Evolutionary conservation across 371 early-diverging fungal genomes (phyloP).

Genomic region (Phascolomyces articulosus): DNA sequence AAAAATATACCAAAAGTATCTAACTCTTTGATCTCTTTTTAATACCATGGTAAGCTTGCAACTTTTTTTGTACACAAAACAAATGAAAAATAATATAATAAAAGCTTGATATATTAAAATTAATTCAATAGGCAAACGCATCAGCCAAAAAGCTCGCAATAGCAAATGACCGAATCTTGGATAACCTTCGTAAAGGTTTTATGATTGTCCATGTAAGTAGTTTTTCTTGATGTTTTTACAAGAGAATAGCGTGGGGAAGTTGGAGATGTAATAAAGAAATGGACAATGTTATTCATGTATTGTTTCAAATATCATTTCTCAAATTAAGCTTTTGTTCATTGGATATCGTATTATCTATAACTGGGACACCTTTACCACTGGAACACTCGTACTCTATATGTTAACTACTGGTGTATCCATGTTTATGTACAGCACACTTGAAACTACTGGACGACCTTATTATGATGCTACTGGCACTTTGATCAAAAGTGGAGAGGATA

Average conservation of each 20-base stretch:
- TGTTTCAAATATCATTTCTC: too few species aligned
- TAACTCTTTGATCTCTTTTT: neutral
- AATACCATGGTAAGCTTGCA: neutral
- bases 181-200: conserved; percentile 62
- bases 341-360: conserved; percentile 60
- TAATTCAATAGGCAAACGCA: conserved; percentile 66
- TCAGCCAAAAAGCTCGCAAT: conserved; percentile 77
- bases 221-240: neutral
- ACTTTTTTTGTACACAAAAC: neutral
- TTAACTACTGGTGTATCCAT: conserved; percentile 54
- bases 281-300: neutral
- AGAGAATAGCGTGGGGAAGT: neutral
- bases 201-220: conserved; percentile 66
- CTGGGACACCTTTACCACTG: conserved; percentile 54
- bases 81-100: neutral
- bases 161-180: conserved; percentile 64
- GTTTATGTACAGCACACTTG: conserved; percentile 55
- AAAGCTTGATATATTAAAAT: too few species aligned
- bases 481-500: conserved; percentile 71
- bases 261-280: neutral
- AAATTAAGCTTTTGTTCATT: conserved; percentile 55
- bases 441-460: conserved; percentile 56
- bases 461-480: conserved; percentile 62
- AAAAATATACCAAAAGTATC: neutral
- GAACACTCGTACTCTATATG: conserved; percentile 48